Conservation (phyloP, 129 eudicot genomes). For the Oenanthe sinensis region DNA sequence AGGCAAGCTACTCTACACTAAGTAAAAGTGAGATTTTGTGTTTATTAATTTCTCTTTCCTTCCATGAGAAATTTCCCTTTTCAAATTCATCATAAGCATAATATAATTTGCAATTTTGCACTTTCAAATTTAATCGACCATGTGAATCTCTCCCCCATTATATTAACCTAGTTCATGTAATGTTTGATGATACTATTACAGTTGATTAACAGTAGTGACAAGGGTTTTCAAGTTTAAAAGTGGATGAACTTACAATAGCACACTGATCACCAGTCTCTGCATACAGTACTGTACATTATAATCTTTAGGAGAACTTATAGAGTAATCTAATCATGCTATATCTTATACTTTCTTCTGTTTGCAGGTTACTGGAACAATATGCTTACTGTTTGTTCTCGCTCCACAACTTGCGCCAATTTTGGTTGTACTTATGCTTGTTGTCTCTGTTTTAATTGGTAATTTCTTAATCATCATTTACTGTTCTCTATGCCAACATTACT, state of each 20-base stretch:
- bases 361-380: constrained; percentile 82
- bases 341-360: constrained; percentile 11
- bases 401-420: constrained; percentile 88
- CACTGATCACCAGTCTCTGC: not conserved
- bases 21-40: constrained; percentile 72
- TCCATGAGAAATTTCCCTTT: constrained; percentile 19
- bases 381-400: constrained; percentile 72
- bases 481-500: not conserved
- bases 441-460: constrained; percentile 76
- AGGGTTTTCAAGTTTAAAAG: not conserved
- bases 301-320: not conserved
- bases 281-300: not conserved
- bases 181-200: not conserved
- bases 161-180: not conserved
- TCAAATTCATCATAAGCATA: not conserved
- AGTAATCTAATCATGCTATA: not conserved
- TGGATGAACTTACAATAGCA: not conserved
- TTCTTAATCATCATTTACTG: constrained; percentile 5
- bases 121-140: not conserved
- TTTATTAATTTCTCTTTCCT: constrained; percentile 27
- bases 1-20: constrained; percentile 99
- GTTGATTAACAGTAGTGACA: not conserved
- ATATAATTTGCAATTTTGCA: constrained; percentile 2
- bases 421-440: constrained; percentile 66
- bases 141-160: not conserved